Evolutionary conservation across 2,329 filamentous ascomycete species (phyloP), one percentile per base, ranked within the genome.

Genomic region (Ophiostoma sp.): DNA sequence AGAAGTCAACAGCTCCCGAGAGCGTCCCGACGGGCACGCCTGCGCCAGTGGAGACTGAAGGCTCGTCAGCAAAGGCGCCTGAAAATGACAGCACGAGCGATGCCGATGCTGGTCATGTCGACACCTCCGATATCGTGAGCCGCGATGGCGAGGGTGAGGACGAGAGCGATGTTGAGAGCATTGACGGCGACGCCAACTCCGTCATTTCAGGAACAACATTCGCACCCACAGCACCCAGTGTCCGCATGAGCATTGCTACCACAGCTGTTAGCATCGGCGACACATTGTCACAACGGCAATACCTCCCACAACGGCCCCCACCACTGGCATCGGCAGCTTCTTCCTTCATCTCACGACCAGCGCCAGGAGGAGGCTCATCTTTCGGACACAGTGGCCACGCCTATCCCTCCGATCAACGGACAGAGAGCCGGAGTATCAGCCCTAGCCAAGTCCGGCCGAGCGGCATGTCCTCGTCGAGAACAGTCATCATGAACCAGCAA

Each of bases 401-500:
- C 45, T 64, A 70, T 22, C 75, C 64, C 11, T 76, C 77, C 2
- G 76, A 76, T 5, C 78, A 80, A 17, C 22, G 64, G 11, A 22
- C 71, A 19, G 42, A 48, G 25, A 31, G 17, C 5, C 42, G 28
- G 17, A 50, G 64, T 17, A 11, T 33, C 15, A 19, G 64, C 7
- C 28, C 84, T 1, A 8, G 39, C 9, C 70, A 66, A 3, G 12
- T 64, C 25, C 70, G 48, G 3, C 22, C 72, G 0, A 12, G 42
- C 5, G 57, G 39, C 9, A n/a, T 28, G 2, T 71, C 69, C 9
- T 12, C 72, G 48, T 69, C 75, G 3, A 80, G 82, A 50, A 81
- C 82, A 12, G 81, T 84, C 15, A 82, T 86, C 2, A 77, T 85
- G 68, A 87, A 86, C 73, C 83, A 85, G 73, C 82, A 85, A 66